These are phyloP conservation scores for Cardamine resedifolia DNA, from an alignment of 345 rosid genomes.

Conservation along the genomic window DNA sequence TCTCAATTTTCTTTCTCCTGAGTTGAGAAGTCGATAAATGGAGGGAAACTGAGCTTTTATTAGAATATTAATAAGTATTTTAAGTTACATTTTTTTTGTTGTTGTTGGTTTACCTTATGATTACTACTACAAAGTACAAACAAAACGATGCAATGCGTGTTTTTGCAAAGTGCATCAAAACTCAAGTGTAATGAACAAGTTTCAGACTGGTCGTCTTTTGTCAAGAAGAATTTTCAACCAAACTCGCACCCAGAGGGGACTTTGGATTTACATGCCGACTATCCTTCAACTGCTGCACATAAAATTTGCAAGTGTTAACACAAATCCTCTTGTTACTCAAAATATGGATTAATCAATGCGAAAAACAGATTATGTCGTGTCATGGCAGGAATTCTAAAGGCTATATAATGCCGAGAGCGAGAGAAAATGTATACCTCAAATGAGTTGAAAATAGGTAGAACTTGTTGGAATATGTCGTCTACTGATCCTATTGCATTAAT, in stretches of 20 bases:
- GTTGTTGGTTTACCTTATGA: neutral
- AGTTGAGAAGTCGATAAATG: neutral
- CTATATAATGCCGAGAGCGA: neutral
- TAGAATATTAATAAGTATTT: neutral
- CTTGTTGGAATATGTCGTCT: conserved; percentile 83
- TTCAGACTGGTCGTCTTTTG: neutral
- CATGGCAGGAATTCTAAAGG: neutral
- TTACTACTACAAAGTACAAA: conserved; percentile 18
- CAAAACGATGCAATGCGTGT: conserved; percentile 16
- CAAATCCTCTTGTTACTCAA: neutral
- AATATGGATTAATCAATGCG: neutral
- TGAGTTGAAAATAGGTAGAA: conserved; percentile 55
- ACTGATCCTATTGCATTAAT: conserved; percentile 80
- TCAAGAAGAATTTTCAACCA: conserved; percentile 30
- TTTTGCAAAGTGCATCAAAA: conserved; percentile 10
- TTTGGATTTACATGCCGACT: conserved; percentile 31
- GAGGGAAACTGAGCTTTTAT: conserved; percentile 12
- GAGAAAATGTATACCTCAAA: conserved; percentile 46
- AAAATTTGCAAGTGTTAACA: conserved; percentile 2
- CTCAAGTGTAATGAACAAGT: conserved; percentile 24
- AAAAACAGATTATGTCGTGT: neutral
- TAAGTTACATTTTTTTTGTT: neutral
- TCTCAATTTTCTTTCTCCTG: neutral
- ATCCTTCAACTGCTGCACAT: conserved; percentile 37
- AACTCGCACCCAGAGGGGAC: conserved; percentile 18